phyloP scores from a whole-genome alignment of 352 stramenopile genomes.

The Pythium angustatum region DNA sequence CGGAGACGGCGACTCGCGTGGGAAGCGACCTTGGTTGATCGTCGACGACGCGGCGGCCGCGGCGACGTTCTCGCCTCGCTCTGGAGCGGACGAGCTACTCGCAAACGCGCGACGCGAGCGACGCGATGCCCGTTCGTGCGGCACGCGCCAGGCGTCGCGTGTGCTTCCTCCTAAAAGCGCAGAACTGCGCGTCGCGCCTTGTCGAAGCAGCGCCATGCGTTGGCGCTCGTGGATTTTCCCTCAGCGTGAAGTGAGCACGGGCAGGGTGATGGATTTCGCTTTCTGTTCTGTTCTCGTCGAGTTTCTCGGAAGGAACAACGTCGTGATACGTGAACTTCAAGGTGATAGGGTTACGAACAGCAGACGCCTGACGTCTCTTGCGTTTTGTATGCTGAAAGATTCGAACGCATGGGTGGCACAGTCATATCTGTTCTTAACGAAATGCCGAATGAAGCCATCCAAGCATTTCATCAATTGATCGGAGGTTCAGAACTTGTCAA shows the following conservation, averaged over 20 bases:
- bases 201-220: conserved; percentile 28
- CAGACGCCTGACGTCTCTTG: neutral
- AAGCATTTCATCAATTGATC: neutral
- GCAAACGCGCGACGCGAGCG: conserved; percentile 21
- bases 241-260: neutral
- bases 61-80: neutral
- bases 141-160: conserved; percentile 13
- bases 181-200: conserved; percentile 18
- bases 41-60: neutral
- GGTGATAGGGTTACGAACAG: conserved; percentile 27
- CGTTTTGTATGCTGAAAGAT: neutral
- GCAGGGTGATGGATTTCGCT: conserved; percentile 6
- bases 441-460: neutral
- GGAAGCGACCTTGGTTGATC: neutral
- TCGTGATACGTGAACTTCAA: conserved; percentile 31
- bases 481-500: neutral
- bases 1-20: neutral
- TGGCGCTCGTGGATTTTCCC: neutral
- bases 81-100: neutral
- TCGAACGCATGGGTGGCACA: neutral
- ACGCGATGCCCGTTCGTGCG: conserved; percentile 21
- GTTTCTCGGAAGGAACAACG: conserved; percentile 20
- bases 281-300: conserved; percentile 17
- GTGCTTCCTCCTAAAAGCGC: conserved; percentile 6
- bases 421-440: neutral